Evolutionary conservation across 2,329 filamentous ascomycete genomes (phyloP).

Genomic region (Colletotrichum liaoningense): DNA sequence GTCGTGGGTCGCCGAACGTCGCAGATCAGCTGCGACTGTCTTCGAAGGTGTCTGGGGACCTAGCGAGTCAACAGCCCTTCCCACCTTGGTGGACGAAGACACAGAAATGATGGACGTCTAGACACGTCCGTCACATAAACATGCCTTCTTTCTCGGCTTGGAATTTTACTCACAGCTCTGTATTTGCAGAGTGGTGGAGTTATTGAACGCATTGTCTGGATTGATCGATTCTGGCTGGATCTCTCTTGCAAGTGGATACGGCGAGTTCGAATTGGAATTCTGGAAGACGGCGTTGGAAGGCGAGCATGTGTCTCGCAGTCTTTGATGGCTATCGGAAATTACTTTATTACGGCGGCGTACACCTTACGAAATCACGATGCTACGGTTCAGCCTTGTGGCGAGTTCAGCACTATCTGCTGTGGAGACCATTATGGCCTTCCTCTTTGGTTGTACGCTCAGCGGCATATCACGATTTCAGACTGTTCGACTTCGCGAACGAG

Average conservation of each 20-base stretch:
- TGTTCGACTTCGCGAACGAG: slow-evolving; percentile 8
- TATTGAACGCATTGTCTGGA: slow-evolving; percentile 37
- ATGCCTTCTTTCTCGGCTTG: slow-evolving; percentile 8
- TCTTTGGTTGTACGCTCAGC: slow-evolving; percentile 18
- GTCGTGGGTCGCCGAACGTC: slow-evolving; percentile 81
- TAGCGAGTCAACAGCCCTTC: slow-evolving; percentile 59
- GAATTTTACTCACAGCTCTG: slow-evolving; percentile 45
- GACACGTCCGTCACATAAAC: slow-evolving; percentile 38
- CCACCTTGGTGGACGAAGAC: slow-evolving; percentile 43
- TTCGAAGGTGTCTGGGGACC: slow-evolving; percentile 98
- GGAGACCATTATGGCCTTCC: slow-evolving; percentile 21
- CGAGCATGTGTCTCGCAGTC: slow-evolving; percentile 22
- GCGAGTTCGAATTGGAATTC: slow-evolving; percentile 30
- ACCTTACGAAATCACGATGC: slow-evolving; percentile 36
- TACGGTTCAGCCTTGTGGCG: slow-evolving; percentile 29
- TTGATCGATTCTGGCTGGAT: slow-evolving; percentile 40
- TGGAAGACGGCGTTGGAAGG: slow-evolving; percentile 18
- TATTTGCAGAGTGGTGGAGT: slow-evolving; percentile 42
- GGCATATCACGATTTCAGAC: slow-evolving; percentile 4
- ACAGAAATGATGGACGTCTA: slow-evolving; percentile 70
- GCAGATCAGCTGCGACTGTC: slow-evolving; percentile 89
- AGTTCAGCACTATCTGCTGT: slow-evolving; percentile 14
- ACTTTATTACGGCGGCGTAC: slow-evolving; percentile 14
- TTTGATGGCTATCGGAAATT: background rate
- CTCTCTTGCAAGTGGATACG: slow-evolving; percentile 29